Base-by-base conservation (phyloP, 164 flowering plant species). In the Annona cherimola region DNA sequence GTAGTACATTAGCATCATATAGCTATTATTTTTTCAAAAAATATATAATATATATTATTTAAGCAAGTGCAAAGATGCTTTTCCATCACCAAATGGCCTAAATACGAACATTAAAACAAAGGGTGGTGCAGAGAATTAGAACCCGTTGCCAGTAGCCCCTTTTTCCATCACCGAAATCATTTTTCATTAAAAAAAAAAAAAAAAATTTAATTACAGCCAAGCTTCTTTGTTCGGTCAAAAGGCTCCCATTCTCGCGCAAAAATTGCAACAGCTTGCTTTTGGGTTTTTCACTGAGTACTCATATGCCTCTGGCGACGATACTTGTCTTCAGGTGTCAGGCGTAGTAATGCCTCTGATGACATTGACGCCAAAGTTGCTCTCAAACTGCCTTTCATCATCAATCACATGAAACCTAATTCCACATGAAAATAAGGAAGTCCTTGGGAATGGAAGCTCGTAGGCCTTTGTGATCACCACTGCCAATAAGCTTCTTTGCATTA, bases 331-430 rank as follows among this genome's bases (percentile, higher is more conserved):
- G 86, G 92, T 0, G 92, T 85, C 46, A 88, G 60, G 0, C 69
- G 76, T 16, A 92, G 78, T 92, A n/a, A 92, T 92, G 26, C 95
- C 98, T 77, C 97, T 84, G 26, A 92, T 81, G 3, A 94, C 89
- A 68, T 94, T 86, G 16, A 89, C 84, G 26, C 98, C 98, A 26
- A 92, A 70, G 77, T 75, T 86, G 75, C 86, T 86, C n/a, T 83
- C 84, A 71, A 94, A 92, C 67, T 87, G 78, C 45, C 62, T 78
- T 69, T 94, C 98, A 55, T 94, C 91, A 26, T 94, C 97, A 55
- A 94, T 94, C 9, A 89, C 95, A 75, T 94, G 96, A 11, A 78
- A 20, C 98, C 97, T 77, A 94, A 94, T 77, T 94, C 97, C 5
- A 92, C 95, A 73, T 90, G 92, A 78, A 94, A 89, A 74, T 92